Evolutionary conservation across 2,329 filamentous ascomycete genomes (phyloP).

Genomic region (Huntiella omanensis): DNA sequence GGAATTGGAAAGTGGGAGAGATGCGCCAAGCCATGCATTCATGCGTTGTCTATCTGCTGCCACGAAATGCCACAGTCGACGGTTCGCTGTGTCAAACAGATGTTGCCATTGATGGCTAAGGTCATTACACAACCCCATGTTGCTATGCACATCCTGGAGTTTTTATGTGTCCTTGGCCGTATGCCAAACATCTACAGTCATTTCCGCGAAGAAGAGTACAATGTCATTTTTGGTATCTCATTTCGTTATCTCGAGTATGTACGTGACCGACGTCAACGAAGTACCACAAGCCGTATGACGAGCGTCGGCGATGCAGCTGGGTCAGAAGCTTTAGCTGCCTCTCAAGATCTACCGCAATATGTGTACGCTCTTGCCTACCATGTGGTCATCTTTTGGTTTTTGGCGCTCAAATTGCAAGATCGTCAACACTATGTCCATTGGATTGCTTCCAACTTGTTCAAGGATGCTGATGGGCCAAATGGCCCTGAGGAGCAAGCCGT

Average conservation of each 20-base stretch:
- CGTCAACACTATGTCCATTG: conserved; percentile 69
- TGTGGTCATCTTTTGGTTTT: conserved; percentile 92
- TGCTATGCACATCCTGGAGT: conserved; percentile 88
- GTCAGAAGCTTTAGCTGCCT: conserved; percentile 12
- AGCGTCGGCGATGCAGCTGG: neutral
- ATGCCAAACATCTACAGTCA: conserved; percentile 73
- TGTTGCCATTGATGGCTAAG: conserved; percentile 83
- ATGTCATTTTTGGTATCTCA: conserved; percentile 86
- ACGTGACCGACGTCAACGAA: conserved; percentile 41
- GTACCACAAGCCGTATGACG: conserved; percentile 13
- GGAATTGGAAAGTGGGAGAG: conserved; percentile 72
- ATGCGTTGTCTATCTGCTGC: conserved; percentile 85
- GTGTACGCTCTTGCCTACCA: conserved; percentile 88
- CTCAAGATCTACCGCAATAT: conserved; percentile 76
- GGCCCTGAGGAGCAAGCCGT: conserved; percentile 83
- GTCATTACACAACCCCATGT: conserved; percentile 89
- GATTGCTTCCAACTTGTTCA: conserved; percentile 77
- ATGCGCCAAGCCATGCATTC: conserved; percentile 82
- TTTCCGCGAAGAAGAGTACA: conserved; percentile 79
- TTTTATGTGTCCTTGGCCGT: conserved; percentile 73
- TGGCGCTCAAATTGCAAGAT: conserved; percentile 70
- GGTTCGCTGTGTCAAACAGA: conserved; percentile 65
- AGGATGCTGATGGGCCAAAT: conserved; percentile 48
- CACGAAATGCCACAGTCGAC: conserved; percentile 81
- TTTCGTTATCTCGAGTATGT: conserved; percentile 86